Conservation (phyloP, 2,329 filamentous ascomycete species). For the Colletotrichum sp. region DNA sequence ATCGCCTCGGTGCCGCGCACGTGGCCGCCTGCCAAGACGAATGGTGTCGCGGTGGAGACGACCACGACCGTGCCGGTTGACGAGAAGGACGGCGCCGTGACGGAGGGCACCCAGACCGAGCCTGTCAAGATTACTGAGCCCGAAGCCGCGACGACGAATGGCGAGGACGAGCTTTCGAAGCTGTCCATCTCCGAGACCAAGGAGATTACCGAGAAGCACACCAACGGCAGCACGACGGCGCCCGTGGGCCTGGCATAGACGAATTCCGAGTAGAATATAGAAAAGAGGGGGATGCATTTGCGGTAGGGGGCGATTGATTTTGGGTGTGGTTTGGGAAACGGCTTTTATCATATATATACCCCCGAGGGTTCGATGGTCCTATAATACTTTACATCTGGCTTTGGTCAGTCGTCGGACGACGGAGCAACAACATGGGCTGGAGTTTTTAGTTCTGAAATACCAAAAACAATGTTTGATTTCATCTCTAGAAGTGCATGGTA, state of each 20-base stretch:
- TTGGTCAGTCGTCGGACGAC: not conserved
- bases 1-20: conserved; percentile 57
- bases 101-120: conserved; percentile 32
- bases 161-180: conserved; percentile 33
- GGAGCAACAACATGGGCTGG: conserved; percentile 12
- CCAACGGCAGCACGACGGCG: not conserved
- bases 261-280: not conserved
- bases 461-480: not conserved
- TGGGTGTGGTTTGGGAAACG: not conserved
- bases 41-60: not conserved
- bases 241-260: not conserved
- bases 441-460: not conserved
- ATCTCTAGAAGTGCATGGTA: not conserved
- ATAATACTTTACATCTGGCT: not conserved
- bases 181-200: conserved; percentile 29
- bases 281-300: not conserved
- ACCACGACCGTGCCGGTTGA: not conserved
- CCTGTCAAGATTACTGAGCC: conserved; percentile 31
- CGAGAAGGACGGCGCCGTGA: conserved; percentile 13
- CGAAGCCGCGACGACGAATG: conserved; percentile 26
- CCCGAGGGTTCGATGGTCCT: not conserved
- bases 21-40: conserved; percentile 32
- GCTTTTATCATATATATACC: conserved; percentile 1
- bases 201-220: conserved; percentile 12
- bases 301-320: not conserved